Evolutionary conservation across 345 rosid genomes (phyloP).

Genomic region (Balakata baccata): DNA sequence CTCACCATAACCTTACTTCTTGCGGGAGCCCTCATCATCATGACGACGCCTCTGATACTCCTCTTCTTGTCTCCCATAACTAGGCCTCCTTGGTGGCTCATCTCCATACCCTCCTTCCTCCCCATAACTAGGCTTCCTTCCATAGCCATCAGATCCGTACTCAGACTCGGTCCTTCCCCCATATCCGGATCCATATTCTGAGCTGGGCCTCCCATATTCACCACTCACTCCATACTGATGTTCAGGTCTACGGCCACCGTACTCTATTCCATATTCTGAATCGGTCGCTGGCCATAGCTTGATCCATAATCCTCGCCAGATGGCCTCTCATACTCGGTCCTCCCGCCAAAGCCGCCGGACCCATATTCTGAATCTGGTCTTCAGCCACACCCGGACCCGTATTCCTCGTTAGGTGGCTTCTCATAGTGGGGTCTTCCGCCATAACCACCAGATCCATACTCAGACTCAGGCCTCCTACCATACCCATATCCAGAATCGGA

Average conservation of each 20-base stretch:
- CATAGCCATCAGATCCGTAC: conserved; percentile 33
- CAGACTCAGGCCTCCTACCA: conserved; percentile 19
- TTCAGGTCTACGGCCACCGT: conserved; percentile 12
- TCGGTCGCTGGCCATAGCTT: conserved; percentile 15
- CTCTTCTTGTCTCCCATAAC: conserved; percentile 23
- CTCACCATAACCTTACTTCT: conserved; percentile 40
- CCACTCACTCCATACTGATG: conserved; percentile 18
- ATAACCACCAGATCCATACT: conserved; percentile 15
- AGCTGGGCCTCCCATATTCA: neutral
- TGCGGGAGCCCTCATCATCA: conserved; percentile 27
- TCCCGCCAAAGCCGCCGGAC: conserved; percentile 4
- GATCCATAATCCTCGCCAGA: conserved; percentile 37
- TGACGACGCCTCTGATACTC: conserved; percentile 30
- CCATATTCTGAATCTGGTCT: conserved; percentile 7
- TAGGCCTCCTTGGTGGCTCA: conserved; percentile 9
- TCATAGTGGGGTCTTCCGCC: conserved; percentile 14
- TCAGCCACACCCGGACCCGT: conserved; percentile 31
- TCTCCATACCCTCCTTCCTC: conserved; percentile 21
- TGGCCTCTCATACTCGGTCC: conserved; percentile 22
- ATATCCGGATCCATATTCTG: conserved; percentile 31
- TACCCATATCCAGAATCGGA: conserved; percentile 20
- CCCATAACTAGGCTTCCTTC: conserved; percentile 19
- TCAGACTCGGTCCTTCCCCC: conserved; percentile 8
- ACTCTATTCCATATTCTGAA: conserved; percentile 23
- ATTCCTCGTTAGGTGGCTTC: conserved; percentile 26